Conservation (phyloP, 345 rosid genomes). For the Hypericum androsaemum region DNA sequence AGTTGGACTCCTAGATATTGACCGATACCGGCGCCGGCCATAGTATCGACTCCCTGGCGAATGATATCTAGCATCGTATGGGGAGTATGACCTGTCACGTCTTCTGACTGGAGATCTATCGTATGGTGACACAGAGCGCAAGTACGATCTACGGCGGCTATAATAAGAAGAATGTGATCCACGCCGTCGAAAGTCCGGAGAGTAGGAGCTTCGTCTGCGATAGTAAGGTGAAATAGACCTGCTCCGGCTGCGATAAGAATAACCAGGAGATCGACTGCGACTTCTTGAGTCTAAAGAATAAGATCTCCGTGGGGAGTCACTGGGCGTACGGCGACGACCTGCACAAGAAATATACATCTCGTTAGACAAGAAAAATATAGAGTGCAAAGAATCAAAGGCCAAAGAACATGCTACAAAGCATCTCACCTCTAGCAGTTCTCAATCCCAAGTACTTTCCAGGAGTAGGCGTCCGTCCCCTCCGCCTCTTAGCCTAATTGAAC, state of each 20-base stretch:
- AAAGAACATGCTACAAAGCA: background rate
- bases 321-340: conserved; percentile 36
- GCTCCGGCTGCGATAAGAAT: conserved; percentile 20
- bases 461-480: conserved; percentile 86
- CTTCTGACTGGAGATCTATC: conserved; percentile 39
- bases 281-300: conserved; percentile 35
- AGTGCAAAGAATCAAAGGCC: background rate
- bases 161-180: conserved; percentile 19
- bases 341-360: background rate
- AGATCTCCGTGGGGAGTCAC: conserved; percentile 37
- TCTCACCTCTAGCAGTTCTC: conserved; percentile 49
- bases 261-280: conserved; percentile 34
- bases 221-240: conserved; percentile 33
- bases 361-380: background rate
- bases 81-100: conserved; percentile 35
- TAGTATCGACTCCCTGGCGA: conserved; percentile 23
- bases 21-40: conserved; percentile 13
- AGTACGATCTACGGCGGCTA: conserved; percentile 22
- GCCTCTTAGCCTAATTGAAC: conserved; percentile 55
- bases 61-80: conserved; percentile 19
- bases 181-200: conserved; percentile 29
- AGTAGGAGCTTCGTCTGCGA: conserved; percentile 23
- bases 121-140: conserved; percentile 33
- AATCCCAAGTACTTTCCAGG: conserved; percentile 89
- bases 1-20: conserved; percentile 17